Evolutionary conservation across 495 filamentous ascomycete genomes (phyloP), one percentile per base, ranked within the genome.

Genomic region (Penicillium fimorum): DNA sequence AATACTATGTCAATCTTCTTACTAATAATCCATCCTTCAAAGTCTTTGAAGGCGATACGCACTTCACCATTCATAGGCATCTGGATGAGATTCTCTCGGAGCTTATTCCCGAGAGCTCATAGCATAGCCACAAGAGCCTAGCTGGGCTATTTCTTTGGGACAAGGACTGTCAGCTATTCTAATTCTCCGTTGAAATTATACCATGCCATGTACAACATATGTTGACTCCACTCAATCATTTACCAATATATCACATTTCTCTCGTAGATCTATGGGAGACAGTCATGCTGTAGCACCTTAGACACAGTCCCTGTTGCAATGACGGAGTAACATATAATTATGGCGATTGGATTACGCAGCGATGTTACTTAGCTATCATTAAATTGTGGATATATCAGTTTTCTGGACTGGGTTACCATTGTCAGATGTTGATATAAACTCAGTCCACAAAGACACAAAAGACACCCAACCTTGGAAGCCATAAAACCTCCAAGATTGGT

Each of bases 51-150:
- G 47, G 47, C 5, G 58, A 58, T 11, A 64, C 61, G 1, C 61
- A 66, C n/a, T 66, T 61, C 43, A 63, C 60, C 2, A 29, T 63
- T 6, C 47, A 61, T n/a, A 37, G 44, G 25, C 54, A 59, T 18
- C 30, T 66, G 11, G 58, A 59, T 5, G 50, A 47, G 8, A 50
- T 56, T 7, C 25, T 66, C 12, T 43, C 38, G 12, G 52, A 64
- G 41, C 37, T 64, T 37, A 42, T 63, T 9, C 48, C 47, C 15
- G 41, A 56, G 10, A 20, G 29, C 5, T 1, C 30, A 8, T 25
- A 15, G 10, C 20, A 15, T 13, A 17, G 24, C 12, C 3, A 4
- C 12, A 7, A 49, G 20, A 35, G n/a, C 17, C 30, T 35, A 35
- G 11, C 4, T 49, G 30, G 1, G 6, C 29, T 10, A 32, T 35